Evolutionary conservation across 2,329 filamentous ascomycete species (phyloP).

Genomic region (Cladophialophora psammophila): DNA sequence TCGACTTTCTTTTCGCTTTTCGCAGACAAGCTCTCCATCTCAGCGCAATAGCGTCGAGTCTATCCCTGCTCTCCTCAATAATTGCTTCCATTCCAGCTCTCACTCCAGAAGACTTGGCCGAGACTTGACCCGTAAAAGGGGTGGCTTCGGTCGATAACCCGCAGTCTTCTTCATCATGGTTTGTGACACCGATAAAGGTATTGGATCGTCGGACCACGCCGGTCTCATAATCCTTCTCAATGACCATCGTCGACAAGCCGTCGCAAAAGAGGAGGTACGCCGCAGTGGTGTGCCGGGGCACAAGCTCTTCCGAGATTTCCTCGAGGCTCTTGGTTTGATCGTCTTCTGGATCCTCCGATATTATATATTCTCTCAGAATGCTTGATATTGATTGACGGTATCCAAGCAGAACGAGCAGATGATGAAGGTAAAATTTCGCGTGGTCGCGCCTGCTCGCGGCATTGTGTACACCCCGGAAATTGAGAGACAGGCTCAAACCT

Average conservation of each 20-base stretch:
- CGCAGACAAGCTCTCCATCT: conserved; percentile 32
- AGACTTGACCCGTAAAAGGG: conserved; percentile 23
- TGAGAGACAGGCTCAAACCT: conserved; percentile 58
- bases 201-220: conserved; percentile 55
- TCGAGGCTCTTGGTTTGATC: conserved; percentile 34
- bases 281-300: conserved; percentile 56
- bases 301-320: conserved; percentile 39
- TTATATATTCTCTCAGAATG: conserved; percentile 50
- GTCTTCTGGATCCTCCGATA: conserved; percentile 21
- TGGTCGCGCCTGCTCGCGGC: conserved; percentile 47
- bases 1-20: conserved; percentile 23
- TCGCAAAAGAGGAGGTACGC: conserved; percentile 66
- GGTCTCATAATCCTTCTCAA: conserved; percentile 64
- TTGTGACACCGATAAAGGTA: conserved; percentile 64
- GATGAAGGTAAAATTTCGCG: conserved; percentile 56
- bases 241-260: conserved; percentile 54
- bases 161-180: conserved; percentile 57
- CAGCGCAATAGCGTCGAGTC: conserved; percentile 32
- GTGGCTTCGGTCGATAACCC: conserved; percentile 34
- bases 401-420: conserved; percentile 63
- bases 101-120: conserved; percentile 9
- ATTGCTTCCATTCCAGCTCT: conserved; percentile 37
- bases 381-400: conserved; percentile 62
- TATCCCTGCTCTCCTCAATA: conserved; percentile 34
- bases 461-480: conserved; percentile 58